A percentile compares a stretch with the other conserved stretches of the same genome.
Conservation (phyloP, 2,329 filamentous ascomycete species). For the Pseudogymnoascus sp. region DNA sequence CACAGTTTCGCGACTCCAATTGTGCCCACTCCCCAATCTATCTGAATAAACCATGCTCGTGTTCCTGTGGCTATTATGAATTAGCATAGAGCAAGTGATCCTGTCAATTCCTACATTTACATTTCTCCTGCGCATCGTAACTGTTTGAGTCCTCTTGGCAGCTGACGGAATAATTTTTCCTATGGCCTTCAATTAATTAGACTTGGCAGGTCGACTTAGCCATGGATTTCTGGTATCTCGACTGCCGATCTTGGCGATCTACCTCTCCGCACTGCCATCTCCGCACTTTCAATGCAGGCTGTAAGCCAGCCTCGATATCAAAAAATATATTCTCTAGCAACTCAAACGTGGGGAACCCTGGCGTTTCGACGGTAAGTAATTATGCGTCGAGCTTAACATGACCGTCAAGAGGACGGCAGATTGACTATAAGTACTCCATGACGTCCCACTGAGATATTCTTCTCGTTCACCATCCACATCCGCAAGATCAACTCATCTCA, state of each 20-base stretch:
- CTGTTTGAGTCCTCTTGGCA: not conserved
- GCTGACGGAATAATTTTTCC: not conserved
- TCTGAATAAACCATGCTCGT: not conserved
- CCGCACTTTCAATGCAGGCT: not conserved
- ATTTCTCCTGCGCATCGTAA: slow-evolving; percentile 2
- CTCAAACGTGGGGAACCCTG: slow-evolving; percentile 5
- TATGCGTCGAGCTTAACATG: slow-evolving; percentile 1
- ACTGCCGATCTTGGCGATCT: slow-evolving; percentile 4
- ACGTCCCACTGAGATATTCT: not conserved
- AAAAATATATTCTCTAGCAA: slow-evolving; percentile 3
- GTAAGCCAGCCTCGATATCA: not conserved
- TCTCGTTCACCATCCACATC: not conserved
- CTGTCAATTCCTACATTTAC: not conserved
- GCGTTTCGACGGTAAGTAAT: not conserved
- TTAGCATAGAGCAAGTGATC: not conserved
- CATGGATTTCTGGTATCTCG: not conserved
- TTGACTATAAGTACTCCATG: not conserved
- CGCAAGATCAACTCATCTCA: not conserved
- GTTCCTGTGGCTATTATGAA: not conserved
- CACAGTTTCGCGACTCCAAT: slow-evolving; percentile 1
- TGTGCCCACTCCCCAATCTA: not conserved
- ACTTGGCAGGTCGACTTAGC: not conserved
- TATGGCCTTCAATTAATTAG: not conserved
- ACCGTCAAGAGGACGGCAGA: not conserved
- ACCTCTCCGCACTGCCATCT: not conserved